Percentiles rank a stretch among this genome's conserved stretches.
Evolutionary conservation across 768 basidiomycete species (phyloP).

Genomic region (Pleurotus djamor): DNA sequence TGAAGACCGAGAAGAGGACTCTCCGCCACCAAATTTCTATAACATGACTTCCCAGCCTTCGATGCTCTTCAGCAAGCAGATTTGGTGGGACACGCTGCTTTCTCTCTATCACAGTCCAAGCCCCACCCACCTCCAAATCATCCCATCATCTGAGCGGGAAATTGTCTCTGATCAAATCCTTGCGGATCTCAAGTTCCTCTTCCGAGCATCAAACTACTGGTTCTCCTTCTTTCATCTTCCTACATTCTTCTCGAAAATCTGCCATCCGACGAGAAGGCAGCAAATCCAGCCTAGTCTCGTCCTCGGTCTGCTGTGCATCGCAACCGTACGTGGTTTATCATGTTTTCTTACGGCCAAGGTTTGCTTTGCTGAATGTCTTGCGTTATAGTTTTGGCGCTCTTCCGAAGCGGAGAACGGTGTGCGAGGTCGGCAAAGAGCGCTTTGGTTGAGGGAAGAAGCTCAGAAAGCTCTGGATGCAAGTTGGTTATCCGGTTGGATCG

Average conservation of each 20-base stretch:
- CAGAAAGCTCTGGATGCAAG: conserved; percentile 72
- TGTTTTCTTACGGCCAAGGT: too few species aligned
- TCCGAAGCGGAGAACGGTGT: conserved; percentile 54
- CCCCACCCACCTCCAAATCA: conserved; percentile 22
- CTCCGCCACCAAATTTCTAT: conserved; percentile 4
- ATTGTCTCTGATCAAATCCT: conserved; percentile 42
- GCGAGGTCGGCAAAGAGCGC: conserved; percentile 51
- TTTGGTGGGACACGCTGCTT: conserved; percentile 78
- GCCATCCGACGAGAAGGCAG: conserved; percentile 50
- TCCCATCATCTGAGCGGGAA: conserved; percentile 44
- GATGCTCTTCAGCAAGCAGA: conserved; percentile 64
- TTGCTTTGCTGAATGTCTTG: too few species aligned
- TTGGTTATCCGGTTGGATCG: conserved; percentile 67
- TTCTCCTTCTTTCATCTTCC: conserved; percentile 75
- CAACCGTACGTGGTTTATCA: conserved; percentile 28
- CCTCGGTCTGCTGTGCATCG: conserved; percentile 58
- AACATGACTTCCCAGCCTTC: conserved; percentile 57
- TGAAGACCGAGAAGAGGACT: conserved; percentile 13
- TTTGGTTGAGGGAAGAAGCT: conserved; percentile 64
- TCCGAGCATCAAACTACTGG: conserved; percentile 66
- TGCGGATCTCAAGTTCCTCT: conserved; percentile 60
- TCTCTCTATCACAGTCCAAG: conserved; percentile 45
- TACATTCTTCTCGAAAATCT: conserved; percentile 59
- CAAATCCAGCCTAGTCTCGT: conserved; percentile 68
- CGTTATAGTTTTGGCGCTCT: conserved; percentile 54